Percentiles rank a stretch among this genome's conserved stretches.
Evolutionary conservation across 768 basidiomycete species (phyloP).

Genomic region (Boletales sp.): DNA sequence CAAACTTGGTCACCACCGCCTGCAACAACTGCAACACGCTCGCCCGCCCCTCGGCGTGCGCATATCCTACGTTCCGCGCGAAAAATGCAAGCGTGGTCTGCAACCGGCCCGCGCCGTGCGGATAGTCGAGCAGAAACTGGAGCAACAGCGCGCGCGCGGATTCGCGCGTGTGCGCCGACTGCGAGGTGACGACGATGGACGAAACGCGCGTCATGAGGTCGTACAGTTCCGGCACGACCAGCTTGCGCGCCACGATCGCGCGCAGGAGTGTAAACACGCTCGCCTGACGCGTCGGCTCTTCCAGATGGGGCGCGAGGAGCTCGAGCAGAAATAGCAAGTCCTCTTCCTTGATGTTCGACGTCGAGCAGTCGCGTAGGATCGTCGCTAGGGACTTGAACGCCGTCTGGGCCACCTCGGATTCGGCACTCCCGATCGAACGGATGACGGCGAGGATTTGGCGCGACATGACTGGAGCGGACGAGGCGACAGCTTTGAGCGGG

Average conservation of each 20-base stretch:
- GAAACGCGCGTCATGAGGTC: conserved; percentile 94
- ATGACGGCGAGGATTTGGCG: conserved; percentile 82
- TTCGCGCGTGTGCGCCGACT: conserved; percentile 88
- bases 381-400: conserved; percentile 83
- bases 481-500: conserved; percentile 70
- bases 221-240: conserved; percentile 95
- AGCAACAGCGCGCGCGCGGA: conserved; percentile 84
- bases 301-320: conserved; percentile 83
- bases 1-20: conserved; percentile 83
- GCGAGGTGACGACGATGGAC: conserved; percentile 89
- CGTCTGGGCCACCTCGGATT: conserved; percentile 85
- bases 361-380: conserved; percentile 85
- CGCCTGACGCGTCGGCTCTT: conserved; percentile 82
- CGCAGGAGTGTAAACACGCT: conserved; percentile 86
- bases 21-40: conserved; percentile 95
- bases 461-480: conserved; percentile 78
- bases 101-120: conserved; percentile 89
- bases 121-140: conserved; percentile 95
- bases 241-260: conserved; percentile 85
- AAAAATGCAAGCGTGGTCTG: conserved; percentile 88
- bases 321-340: conserved; percentile 87
- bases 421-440: conserved; percentile 78
- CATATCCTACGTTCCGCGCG: conserved; percentile 87
- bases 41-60: conserved; percentile 82
- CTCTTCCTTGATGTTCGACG: conserved; percentile 80